phyloP scores from a whole-genome alignment of 2,329 filamentous ascomycete species.

The Exophiala phaeomuriformis region DNA sequence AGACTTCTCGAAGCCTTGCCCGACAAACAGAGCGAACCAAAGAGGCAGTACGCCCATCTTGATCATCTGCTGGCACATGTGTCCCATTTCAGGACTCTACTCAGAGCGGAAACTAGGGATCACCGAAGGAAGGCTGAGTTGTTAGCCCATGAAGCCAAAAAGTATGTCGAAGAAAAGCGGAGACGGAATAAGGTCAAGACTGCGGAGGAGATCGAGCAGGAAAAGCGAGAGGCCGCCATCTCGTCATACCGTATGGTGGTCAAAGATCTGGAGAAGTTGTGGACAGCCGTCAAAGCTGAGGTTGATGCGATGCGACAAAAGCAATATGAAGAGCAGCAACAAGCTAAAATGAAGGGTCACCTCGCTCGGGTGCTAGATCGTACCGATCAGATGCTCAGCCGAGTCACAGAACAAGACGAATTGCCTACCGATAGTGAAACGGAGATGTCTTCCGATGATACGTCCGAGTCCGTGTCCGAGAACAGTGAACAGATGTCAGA shows the following conservation, averaged over 20 bases:
- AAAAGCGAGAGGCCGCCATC: slow-evolving; percentile 62
- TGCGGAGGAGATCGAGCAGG: slow-evolving; percentile 68
- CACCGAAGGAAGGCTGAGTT: slow-evolving; percentile 31
- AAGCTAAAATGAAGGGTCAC: slow-evolving; percentile 43
- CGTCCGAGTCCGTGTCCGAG: slow-evolving; percentile 31
- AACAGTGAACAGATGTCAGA: slow-evolving; percentile 42
- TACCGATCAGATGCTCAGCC: slow-evolving; percentile 52
- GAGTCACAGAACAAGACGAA: slow-evolving; percentile 20
- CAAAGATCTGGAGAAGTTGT: slow-evolving; percentile 55
- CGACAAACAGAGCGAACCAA: slow-evolving; percentile 65
- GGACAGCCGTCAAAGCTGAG: slow-evolving; percentile 52
- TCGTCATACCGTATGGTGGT: slow-evolving; percentile 65
- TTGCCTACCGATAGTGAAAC: slow-evolving; percentile 26
- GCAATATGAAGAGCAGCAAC: slow-evolving; percentile 56
- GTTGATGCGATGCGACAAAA: slow-evolving; percentile 51
- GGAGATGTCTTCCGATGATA: slow-evolving; percentile 28
- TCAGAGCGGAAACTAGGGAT: slow-evolving; percentile 71
- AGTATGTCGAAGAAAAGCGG: slow-evolving; percentile 59
- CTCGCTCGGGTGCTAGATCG: slow-evolving; percentile 47
- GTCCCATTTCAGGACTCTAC: slow-evolving; percentile 69
- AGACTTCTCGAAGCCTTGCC: slow-evolving; percentile 46
- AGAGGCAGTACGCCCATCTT: slow-evolving; percentile 73
- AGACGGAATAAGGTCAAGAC: slow-evolving; percentile 34
- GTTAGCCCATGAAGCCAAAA: slow-evolving; percentile 25
- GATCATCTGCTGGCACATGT: slow-evolving; percentile 79